A percentile compares a stretch with the other conserved stretches of the same genome.
phyloP scores from a whole-genome alignment of 176 grass and related monocot genomes.

The Aegilops longissima region DNA sequence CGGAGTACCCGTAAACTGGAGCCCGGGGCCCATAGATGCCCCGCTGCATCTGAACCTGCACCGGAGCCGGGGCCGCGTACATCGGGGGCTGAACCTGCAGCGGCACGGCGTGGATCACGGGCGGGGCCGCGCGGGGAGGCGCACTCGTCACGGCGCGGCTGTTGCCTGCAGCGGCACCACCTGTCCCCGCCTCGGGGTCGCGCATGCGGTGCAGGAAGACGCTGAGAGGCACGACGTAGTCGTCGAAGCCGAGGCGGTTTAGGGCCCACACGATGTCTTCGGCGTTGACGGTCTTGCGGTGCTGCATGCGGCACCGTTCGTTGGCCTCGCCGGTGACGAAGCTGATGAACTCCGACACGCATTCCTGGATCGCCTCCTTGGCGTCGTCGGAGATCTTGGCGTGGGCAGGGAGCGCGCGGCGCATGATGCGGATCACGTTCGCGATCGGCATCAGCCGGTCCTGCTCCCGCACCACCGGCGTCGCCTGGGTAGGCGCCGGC shows the following conservation, averaged over 20 bases:
- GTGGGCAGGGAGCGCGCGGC: slow-evolving; percentile 47
- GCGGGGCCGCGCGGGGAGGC: neutral
- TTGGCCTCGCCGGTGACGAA: slow-evolving; percentile 82
- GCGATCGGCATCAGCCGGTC: slow-evolving; percentile 65
- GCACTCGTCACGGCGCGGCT: neutral
- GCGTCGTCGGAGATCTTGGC: slow-evolving; percentile 80
- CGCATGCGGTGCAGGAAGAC: slow-evolving; percentile 48
- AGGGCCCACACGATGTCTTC: slow-evolving; percentile 82
- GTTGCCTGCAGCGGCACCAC: neutral
- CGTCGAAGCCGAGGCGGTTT: slow-evolving; percentile 62
- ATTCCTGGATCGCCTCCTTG: slow-evolving; percentile 76
- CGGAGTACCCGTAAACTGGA: neutral
- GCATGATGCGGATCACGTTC: slow-evolving; percentile 80
- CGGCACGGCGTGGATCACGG: neutral
- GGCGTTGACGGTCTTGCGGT: slow-evolving; percentile 73
- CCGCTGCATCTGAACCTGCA: neutral
- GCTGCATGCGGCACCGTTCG: slow-evolving; percentile 61
- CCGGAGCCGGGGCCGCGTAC: neutral
- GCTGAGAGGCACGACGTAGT: slow-evolving; percentile 51
- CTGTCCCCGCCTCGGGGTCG: slow-evolving; percentile 33
- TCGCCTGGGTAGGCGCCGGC: neutral
- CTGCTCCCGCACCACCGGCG: slow-evolving; percentile 43
- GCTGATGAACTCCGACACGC: slow-evolving; percentile 84
- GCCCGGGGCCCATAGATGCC: neutral
- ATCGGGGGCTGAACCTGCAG: neutral